Conservation (phyloP, 768 basidiomycete species). For the Leucocoprinus leucothites region DNA sequence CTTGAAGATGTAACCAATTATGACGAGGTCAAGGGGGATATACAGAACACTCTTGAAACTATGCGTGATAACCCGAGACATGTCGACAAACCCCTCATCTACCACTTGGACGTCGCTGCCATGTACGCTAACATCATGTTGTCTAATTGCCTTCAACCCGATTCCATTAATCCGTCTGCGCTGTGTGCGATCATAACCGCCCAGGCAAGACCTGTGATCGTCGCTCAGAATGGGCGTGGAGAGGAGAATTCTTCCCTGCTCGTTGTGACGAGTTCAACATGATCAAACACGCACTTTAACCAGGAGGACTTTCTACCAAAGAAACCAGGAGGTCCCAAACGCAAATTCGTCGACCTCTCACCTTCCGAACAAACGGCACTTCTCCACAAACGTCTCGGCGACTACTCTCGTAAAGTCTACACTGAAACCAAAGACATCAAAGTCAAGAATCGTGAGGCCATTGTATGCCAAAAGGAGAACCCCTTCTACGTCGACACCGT, state of each 20-base stretch:
- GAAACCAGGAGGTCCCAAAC: constrained; percentile 64
- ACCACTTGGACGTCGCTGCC: constrained; percentile 97
- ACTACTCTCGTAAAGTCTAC: constrained; percentile 98
- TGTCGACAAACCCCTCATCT: constrained; percentile 90
- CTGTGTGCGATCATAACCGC: constrained; percentile 97
- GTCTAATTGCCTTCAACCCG: constrained; percentile 96
- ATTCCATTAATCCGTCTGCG: constrained; percentile 97
- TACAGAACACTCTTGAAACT: constrained; percentile 72
- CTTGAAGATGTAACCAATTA: constrained; percentile 92
- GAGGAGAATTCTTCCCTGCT: constrained; percentile 97
- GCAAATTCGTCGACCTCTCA: constrained; percentile 82
- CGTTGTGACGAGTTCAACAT: constrained; percentile 98
- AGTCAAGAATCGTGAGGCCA: constrained; percentile 88
- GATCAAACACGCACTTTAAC: constrained; percentile 95
- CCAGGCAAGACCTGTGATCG: constrained; percentile 95
- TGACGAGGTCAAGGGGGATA: constrained; percentile 82
- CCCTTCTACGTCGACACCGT: constrained; percentile 99
- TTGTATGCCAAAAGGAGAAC: constrained; percentile 96
- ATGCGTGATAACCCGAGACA: constrained; percentile 92
- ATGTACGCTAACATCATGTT: constrained; percentile 99
- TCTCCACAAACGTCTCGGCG: constrained; percentile 93
- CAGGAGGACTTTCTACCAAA: constrained; percentile 90
- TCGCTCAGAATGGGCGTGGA: constrained; percentile 95
- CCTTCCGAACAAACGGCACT: constrained; percentile 87
- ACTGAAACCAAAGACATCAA: constrained; percentile 98